Percentiles rank a stretch among this genome's conserved stretches.
Conservation (phyloP, 306 rosid species). For the Pueraria montana region DNA sequence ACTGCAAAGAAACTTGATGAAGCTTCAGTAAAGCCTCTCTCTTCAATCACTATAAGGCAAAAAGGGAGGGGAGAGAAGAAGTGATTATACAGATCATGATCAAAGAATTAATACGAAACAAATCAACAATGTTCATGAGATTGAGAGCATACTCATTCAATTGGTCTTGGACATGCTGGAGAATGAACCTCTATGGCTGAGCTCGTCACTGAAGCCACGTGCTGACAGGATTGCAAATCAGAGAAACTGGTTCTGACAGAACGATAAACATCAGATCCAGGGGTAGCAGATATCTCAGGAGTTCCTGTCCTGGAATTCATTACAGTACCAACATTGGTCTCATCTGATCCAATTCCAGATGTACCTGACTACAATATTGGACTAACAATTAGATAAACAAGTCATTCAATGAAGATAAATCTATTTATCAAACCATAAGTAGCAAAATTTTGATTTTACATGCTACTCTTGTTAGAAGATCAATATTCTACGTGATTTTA, state of each 20-base stretch:
- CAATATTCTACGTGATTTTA: neutral
- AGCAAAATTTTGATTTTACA: slow-evolving; percentile 9
- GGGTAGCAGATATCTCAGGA: slow-evolving; percentile 18
- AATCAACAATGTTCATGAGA: slow-evolving; percentile 21
- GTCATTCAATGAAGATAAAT: neutral
- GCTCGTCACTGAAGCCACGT: slow-evolving; percentile 4
- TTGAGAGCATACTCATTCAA: slow-evolving; percentile 31
- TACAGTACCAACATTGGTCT: slow-evolving; percentile 1
- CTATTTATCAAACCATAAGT: neutral
- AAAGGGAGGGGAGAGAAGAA: neutral
- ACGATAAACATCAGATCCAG: slow-evolving; percentile 22
- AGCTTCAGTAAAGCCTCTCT: slow-evolving; percentile 43
- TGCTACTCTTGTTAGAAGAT: neutral
- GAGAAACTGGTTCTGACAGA: slow-evolving; percentile 34
- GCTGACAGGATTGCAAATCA: slow-evolving; percentile 38
- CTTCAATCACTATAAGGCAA: slow-evolving; percentile 43
- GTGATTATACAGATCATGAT: neutral
- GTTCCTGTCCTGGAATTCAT: slow-evolving; percentile 8
- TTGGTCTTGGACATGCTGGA: slow-evolving; percentile 15
- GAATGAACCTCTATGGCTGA: slow-evolving; percentile 1
- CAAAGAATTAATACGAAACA: neutral
- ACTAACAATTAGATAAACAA: slow-evolving; percentile 16
- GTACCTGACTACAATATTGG: slow-evolving; percentile 37
- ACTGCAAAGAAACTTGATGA: slow-evolving; percentile 46
- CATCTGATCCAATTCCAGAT: slow-evolving; percentile 39